Evolutionary conservation across 768 basidiomycete species (phyloP), one percentile per base, ranked within the genome.

Genomic region (Auricularia sp.): DNA sequence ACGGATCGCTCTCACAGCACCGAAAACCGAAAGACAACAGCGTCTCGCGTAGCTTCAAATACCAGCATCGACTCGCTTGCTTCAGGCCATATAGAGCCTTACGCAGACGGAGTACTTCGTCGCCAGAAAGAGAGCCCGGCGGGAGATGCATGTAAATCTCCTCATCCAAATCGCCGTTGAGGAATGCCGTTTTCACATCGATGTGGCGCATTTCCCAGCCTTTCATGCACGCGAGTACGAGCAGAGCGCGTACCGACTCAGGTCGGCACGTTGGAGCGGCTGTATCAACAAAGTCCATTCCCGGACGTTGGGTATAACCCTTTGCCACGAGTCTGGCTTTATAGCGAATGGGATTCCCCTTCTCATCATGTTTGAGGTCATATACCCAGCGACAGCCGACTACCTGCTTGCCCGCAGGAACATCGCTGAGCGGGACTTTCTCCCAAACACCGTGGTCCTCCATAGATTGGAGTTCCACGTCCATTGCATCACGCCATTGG

Each of bases 281-380:
- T 16, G 42, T 44, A 16, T 44, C 3, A 61, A 35, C 8, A 62
- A 36, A 64, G 61, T 67, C 62, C 16, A 63, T 2, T 13, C 66
- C 66, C 21, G 62, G 63, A 14, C 54, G 51, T 56, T 69, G 68
- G 21, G 36, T 14, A 61, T 65, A 66, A 3, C 68, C 68, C 54
- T 59, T 56, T 2, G 66, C 67, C 6, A 65, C 62, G 7, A 65
- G 65, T 7, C 62, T 7, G 11, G 65, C 65, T 34, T 67, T 67
- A 61, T 56, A 51, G 45, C 59, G 7, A 35, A 29, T 45, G 36
- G 44, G 24, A 16, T 47, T 42, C 36, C 67, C 45, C 3, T 45
- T 33, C 13, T 14, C 63, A 59, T 67, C 56, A 18, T 24, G 44
- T 54, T 67, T 67, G 8, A 44, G 42, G 42, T 44, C 42, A 16